A percentile compares a stretch with the other conserved stretches of the same genome.
Conservation (phyloP, 257 asterid species). For the Thymus quinquecostatus region DNA sequence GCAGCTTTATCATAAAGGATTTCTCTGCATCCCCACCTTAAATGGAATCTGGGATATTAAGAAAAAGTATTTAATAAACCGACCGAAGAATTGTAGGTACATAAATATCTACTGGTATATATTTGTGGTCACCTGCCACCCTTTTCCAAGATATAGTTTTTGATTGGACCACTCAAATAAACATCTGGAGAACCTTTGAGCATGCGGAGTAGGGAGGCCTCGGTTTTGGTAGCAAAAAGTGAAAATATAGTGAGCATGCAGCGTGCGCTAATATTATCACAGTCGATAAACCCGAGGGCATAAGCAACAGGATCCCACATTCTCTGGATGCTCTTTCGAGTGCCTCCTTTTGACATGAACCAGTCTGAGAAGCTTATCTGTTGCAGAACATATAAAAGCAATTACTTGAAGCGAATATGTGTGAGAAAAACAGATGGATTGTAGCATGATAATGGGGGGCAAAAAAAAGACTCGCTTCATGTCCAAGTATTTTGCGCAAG, state of each 20-base stretch:
- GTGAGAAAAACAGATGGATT: background rate
- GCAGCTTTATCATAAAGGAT: conserved; percentile 73
- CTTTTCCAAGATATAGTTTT: conserved; percentile 73
- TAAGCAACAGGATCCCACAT: conserved; percentile 99
- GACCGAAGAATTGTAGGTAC: conserved; percentile 11
- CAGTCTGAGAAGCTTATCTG: conserved; percentile 97
- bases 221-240: conserved; percentile 94
- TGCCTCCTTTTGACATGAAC: conserved; percentile 98
- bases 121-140: conserved; percentile 77
- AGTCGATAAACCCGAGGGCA: conserved; percentile 98
- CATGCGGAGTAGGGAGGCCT: conserved; percentile 98
- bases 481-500: conserved; percentile 10
- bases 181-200: conserved; percentile 97
- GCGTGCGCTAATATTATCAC: conserved; percentile 98
- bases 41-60: conserved; percentile 71
- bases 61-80: conserved; percentile 11
- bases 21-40: conserved; percentile 99
- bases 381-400: conserved; percentile 27
- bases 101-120: conserved; percentile 17
- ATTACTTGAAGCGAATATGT: conserved; percentile 31
- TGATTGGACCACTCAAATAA: conserved; percentile 96
- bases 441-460: conserved; percentile 6
- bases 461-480: conserved; percentile 12
- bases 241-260: conserved; percentile 99
- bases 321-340: conserved; percentile 89